These are phyloP conservation scores for Forsythia viridissima DNA, from an alignment of 257 asterid species.

Conservation along the genomic window DNA sequence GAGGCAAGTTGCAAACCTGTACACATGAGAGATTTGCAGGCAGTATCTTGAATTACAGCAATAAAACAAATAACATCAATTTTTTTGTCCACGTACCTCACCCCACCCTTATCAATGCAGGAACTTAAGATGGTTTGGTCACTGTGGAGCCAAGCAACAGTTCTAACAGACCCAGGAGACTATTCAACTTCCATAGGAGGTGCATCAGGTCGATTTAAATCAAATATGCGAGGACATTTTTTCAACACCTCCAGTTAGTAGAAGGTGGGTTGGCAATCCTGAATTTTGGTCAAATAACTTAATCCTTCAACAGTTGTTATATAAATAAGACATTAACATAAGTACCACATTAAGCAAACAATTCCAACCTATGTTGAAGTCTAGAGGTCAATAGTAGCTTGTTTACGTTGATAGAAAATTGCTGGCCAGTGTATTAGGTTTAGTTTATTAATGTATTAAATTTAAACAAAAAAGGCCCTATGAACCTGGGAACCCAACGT, in stretches of 20 bases:
- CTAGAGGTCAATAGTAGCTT: not conserved
- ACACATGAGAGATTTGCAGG: not conserved
- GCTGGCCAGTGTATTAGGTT: not conserved
- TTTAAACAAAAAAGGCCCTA: not conserved
- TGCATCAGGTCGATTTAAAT: constrained; percentile 78
- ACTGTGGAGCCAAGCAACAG: constrained; percentile 86
- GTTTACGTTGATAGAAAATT: not conserved
- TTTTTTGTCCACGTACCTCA: constrained; percentile 55
- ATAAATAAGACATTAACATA: not conserved
- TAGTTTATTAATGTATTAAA: not conserved
- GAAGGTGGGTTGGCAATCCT: constrained; percentile 62
- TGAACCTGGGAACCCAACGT: not conserved
- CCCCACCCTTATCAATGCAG: constrained; percentile 83
- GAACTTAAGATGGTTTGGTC: constrained; percentile 90
- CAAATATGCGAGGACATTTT: constrained; percentile 78
- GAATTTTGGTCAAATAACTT: constrained; percentile 23
- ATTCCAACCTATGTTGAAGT: not conserved
- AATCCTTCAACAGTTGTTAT: not conserved
- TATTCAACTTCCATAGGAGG: constrained; percentile 85
- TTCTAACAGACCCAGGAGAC: constrained; percentile 86
- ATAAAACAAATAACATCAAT: not conserved
- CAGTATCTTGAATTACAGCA: not conserved
- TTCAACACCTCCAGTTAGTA: constrained; percentile 90
- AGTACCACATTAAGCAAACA: not conserved
- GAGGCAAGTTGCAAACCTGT: not conserved